phyloP scores from a whole-genome alignment of 2,329 filamentous ascomycete species.

The Dactylella cylindrospora region DNA sequence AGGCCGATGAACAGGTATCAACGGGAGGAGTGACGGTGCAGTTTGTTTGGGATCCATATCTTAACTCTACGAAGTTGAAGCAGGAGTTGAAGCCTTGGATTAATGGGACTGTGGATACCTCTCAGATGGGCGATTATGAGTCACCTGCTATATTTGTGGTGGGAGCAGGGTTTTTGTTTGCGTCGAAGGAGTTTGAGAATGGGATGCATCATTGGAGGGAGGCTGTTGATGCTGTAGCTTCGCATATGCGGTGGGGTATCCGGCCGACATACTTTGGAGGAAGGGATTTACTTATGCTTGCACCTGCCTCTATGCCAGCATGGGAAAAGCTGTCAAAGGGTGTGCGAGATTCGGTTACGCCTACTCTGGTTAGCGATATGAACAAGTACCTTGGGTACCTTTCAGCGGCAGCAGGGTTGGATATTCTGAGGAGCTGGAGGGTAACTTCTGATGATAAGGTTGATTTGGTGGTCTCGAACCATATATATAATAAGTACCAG shows the following conservation, averaged over 20 bases:
- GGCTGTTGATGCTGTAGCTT: constrained; percentile 56
- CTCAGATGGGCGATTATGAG: constrained; percentile 45
- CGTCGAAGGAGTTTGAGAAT: constrained; percentile 49
- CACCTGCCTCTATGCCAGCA: constrained; percentile 56
- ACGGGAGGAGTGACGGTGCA: constrained; percentile 57
- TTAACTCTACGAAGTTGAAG: constrained; percentile 58
- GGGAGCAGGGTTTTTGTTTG: constrained; percentile 61
- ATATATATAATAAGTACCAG: constrained; percentile 54
- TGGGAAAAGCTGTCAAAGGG: constrained; percentile 55
- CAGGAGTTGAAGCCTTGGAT: constrained; percentile 53
- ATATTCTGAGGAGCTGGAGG: constrained; percentile 57
- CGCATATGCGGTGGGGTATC: constrained; percentile 50
- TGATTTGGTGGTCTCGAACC: constrained; percentile 47
- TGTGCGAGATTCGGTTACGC: constrained; percentile 55
- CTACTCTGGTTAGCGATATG: constrained; percentile 58
- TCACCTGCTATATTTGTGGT: constrained; percentile 58
- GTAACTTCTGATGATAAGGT: constrained; percentile 23
- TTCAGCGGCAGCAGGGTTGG: constrained; percentile 50
- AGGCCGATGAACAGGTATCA: constrained; percentile 50
- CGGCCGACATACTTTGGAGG: constrained; percentile 21
- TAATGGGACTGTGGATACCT: constrained; percentile 28
- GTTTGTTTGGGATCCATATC: constrained; percentile 66
- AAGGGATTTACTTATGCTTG: constrained; percentile 53
- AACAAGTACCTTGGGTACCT: constrained; percentile 58
- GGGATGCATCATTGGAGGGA: constrained; percentile 49